Conservation (phyloP, 2,329 filamentous ascomycete genomes). For the Phaeomoniella chlamydospora region DNA sequence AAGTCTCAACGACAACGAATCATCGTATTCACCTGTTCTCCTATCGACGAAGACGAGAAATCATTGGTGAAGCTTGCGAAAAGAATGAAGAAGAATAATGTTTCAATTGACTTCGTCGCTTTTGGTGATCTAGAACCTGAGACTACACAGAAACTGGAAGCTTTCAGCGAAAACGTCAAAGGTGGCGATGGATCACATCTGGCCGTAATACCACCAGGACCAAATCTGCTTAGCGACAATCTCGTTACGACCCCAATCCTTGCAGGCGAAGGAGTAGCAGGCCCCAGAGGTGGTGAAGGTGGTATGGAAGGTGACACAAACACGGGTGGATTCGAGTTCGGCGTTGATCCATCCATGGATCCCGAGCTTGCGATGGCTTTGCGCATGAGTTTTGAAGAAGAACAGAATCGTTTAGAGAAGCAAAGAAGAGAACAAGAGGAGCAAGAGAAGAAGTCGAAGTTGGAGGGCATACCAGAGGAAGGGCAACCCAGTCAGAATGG, state of each 20-base stretch:
- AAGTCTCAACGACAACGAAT: constrained; percentile 93
- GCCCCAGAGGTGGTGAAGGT: constrained; percentile 34
- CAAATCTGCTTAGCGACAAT: constrained; percentile 83
- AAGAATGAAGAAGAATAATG: constrained; percentile 97
- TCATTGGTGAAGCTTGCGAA: constrained; percentile 78
- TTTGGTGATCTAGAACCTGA: constrained; percentile 91
- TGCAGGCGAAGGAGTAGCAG: constrained; percentile 35
- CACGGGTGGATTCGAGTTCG: constrained; percentile 64
- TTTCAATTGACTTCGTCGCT: constrained; percentile 84
- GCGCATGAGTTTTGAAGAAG: constrained; percentile 96
- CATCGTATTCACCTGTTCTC: constrained; percentile 91
- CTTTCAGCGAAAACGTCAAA: constrained; percentile 89
- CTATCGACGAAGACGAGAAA: constrained; percentile 74
- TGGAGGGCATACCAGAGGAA: constrained; percentile 74
- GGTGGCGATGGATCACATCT: constrained; percentile 82
- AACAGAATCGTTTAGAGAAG: constrained; percentile 85
- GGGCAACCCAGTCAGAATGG: constrained; percentile 50
- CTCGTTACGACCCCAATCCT: constrained; percentile 82
- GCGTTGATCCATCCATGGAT: constrained; percentile 80
- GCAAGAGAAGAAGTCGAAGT: constrained; percentile 37
- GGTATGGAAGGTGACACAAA: constrained; percentile 42
- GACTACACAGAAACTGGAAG: constrained; percentile 74
- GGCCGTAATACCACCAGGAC: constrained; percentile 77
- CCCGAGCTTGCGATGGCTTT: constrained; percentile 88
- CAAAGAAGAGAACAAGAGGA: constrained; percentile 63